A percentile compares a stretch with the other conserved stretches of the same genome.
These are phyloP conservation scores for Ashbya aceris DNA, from an alignment of 1,139 yeast genomes.

Conservation along the genomic window DNA sequence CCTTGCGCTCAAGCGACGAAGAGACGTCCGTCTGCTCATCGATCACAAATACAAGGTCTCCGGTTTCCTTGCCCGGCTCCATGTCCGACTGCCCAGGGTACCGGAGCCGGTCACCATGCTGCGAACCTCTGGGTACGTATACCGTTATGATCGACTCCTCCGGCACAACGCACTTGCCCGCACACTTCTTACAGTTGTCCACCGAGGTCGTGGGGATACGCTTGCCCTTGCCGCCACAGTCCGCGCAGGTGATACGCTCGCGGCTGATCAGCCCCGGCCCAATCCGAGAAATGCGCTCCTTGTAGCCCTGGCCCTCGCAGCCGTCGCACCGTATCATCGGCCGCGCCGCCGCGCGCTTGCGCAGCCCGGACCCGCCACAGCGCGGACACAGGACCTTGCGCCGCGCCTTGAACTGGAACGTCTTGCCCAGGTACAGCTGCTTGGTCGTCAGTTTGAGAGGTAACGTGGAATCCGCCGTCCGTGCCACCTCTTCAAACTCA, in stretches of 20 bases:
- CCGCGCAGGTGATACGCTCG: conserved; percentile 52
- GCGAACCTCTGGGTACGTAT: conserved; percentile 64
- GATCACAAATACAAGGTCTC: conserved; percentile 64
- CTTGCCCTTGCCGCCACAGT: conserved; percentile 68
- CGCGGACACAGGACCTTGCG: conserved; percentile 62
- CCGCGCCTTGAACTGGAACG: conserved; percentile 62
- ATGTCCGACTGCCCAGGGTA: conserved; percentile 72
- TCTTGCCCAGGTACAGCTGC: conserved; percentile 76
- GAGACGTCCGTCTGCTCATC: conserved; percentile 31
- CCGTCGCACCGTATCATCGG: conserved; percentile 53
- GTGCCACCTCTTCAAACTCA: conserved; percentile 9
- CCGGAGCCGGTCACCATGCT: conserved; percentile 50
- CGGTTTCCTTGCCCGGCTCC: conserved; percentile 63
- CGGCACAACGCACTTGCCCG: conserved; percentile 52
- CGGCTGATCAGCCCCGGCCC: conserved; percentile 73
- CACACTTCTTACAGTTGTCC: conserved; percentile 72
- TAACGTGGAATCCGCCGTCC: conserved; percentile 63
- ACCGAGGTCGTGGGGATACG: conserved; percentile 42
- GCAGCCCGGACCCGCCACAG: conserved; percentile 65
- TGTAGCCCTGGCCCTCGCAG: conserved; percentile 69
- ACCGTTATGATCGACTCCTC: conserved; percentile 74
- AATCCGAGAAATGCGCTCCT: conserved; percentile 51
- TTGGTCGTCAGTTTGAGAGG: conserved; percentile 39
- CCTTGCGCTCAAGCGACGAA: conserved; percentile 46
- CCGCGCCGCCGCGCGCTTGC: conserved; percentile 20